phyloP scores from a whole-genome alignment of 768 basidiomycete genomes.

The Hericium erinaceus region DNA sequence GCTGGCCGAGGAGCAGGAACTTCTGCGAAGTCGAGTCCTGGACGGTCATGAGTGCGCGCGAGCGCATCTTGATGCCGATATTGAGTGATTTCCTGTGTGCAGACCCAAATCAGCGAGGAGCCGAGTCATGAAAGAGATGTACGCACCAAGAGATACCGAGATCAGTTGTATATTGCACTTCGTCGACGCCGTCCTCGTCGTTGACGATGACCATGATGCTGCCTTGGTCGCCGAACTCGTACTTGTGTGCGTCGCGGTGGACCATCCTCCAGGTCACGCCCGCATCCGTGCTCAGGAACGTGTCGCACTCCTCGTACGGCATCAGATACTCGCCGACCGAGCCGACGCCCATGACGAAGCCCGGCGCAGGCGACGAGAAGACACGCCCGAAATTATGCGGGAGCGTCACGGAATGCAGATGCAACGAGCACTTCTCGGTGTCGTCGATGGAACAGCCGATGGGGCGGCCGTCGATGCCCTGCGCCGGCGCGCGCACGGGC shows the following conservation, averaged over 20 bases:
- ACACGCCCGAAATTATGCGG: conserved; percentile 92
- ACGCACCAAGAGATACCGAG: conserved; percentile 77
- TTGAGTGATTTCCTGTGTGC: conserved; percentile 55
- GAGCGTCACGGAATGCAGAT: conserved; percentile 86
- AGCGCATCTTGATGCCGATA: conserved; percentile 61
- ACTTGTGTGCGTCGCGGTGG: conserved; percentile 70
- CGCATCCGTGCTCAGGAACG: conserved; percentile 86
- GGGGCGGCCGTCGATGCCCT: conserved; percentile 51
- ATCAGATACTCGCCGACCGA: conserved; percentile 61
- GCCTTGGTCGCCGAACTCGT: conserved; percentile 90
- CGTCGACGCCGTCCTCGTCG: conserved; percentile 71
- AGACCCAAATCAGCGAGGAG: background rate
- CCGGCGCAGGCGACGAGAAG: conserved; percentile 92
- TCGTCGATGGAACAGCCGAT: conserved; percentile 55
- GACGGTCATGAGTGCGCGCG: conserved; percentile 74
- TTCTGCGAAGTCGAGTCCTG: conserved; percentile 96
- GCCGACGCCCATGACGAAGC: conserved; percentile 95
- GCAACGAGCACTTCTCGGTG: conserved; percentile 62
- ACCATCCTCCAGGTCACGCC: conserved; percentile 84
- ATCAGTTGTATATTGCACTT: conserved; percentile 71
- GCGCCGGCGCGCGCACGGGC: conserved; percentile 45
- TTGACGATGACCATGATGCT: conserved; percentile 75
- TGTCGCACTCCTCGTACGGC: conserved; percentile 82
- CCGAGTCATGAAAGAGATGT: background rate
- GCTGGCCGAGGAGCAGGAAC: conserved; percentile 80